phyloP scores from a whole-genome alignment of 768 basidiomycete genomes.

The Nidularia sp. region DNA sequence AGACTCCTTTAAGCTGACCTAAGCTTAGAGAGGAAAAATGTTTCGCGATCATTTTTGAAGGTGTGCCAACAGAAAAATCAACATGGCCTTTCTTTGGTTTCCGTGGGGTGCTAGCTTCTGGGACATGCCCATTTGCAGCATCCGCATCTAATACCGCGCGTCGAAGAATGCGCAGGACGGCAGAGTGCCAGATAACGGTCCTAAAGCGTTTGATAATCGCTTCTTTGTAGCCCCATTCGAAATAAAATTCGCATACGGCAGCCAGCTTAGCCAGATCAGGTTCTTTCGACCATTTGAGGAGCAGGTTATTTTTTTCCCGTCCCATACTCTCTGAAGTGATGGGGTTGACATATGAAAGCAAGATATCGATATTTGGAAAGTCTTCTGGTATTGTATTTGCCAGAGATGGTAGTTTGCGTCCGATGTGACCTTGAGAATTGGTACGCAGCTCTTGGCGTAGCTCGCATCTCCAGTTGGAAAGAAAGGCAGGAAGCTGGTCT shows the following conservation, averaged over 20 bases:
- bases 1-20: conserved; percentile 13
- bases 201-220: conserved; percentile 81
- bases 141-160: conserved; percentile 54
- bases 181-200: conserved; percentile 77
- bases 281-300: conserved; percentile 48
- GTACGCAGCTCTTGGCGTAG: conserved; percentile 64
- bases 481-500: conserved; percentile 43
- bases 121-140: conserved; percentile 5
- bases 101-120: conserved; percentile 31
- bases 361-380: conserved; percentile 71
- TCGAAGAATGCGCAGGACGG: conserved; percentile 68
- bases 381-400: conserved; percentile 58
- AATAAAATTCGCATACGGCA: conserved; percentile 77
- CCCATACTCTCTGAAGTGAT: conserved; percentile 66
- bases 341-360: conserved; percentile 77
- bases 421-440: conserved; percentile 59
- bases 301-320: conserved; percentile 27
- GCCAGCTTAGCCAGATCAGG: conserved; percentile 73
- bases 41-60: conserved; percentile 50
- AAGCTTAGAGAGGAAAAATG: conserved; percentile 48
- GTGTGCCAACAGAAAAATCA: conserved; percentile 33
- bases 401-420: conserved; percentile 60
- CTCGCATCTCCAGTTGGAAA: conserved; percentile 60
- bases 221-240: conserved; percentile 89
- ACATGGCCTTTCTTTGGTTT: conserved; percentile 22